These are phyloP conservation scores for Plenodomus tracheiphilus DNA, from an alignment of 2,329 filamentous ascomycete genomes.

Conservation along the genomic window DNA sequence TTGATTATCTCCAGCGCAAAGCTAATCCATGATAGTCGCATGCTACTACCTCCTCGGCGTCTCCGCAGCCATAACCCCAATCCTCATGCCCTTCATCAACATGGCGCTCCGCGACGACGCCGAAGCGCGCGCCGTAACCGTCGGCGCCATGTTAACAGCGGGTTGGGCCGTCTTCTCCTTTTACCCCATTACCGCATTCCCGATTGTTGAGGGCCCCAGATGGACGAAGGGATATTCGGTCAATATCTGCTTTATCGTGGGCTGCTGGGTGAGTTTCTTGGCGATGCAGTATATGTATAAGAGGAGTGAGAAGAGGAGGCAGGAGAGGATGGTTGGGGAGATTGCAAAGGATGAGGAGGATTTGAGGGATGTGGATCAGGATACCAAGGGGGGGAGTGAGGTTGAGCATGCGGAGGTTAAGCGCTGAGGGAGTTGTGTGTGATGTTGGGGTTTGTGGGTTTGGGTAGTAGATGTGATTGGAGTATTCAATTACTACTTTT, in stretches of 20 bases:
- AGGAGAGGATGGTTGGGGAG: constrained; percentile 10
- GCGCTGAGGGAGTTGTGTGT: constrained; percentile 5
- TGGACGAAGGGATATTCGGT: constrained; percentile 57
- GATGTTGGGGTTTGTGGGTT: no score
- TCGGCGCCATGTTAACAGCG: constrained; percentile 51
- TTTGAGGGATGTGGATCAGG: constrained; percentile 10
- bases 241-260: constrained; percentile 51
- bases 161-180: constrained; percentile 43
- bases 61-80: constrained; percentile 40
- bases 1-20: background rate
- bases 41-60: constrained; percentile 43
- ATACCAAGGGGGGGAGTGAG: constrained; percentile 23
- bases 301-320: constrained; percentile 32
- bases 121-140: constrained; percentile 55
- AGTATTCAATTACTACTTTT: no score
- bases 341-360: constrained; percentile 33
- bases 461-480: no score
- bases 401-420: constrained; percentile 26
- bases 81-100: constrained; percentile 44
- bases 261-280: constrained; percentile 51
- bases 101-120: constrained; percentile 48
- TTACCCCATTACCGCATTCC: constrained; percentile 42
- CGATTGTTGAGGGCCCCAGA: constrained; percentile 44
- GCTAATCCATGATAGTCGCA: constrained; percentile 23
- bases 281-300: constrained; percentile 44